Base-by-base conservation (phyloP, 1,284 basidiomycete genomes). In the Sparassis latifolia region DNA sequence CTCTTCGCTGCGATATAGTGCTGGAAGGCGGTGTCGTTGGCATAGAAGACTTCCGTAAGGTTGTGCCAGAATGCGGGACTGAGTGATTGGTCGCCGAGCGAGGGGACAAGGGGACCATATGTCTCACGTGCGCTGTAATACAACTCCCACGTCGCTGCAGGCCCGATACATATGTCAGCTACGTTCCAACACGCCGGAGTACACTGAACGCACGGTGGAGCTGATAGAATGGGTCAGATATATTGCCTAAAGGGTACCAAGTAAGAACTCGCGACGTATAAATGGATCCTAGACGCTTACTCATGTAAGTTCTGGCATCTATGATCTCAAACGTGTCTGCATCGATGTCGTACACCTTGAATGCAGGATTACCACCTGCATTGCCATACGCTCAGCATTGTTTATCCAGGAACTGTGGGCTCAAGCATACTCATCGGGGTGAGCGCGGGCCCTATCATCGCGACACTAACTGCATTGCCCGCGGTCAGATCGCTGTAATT, bases 1-100 rank as follows among this genome's bases (percentile, higher is more conserved):
- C 63, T 72, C 56, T 72, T 66, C 51, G 74, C 68, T 3, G 66
- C 65, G 55, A 69, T 69, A 60, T 71, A 81, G 41, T 68, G 55
- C 54, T 74, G 66, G 62, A 78, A 79, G 1, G 75, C 73, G 2
- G 66, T 66, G 46, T 77, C 71, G 55, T 82, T 75, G 10, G 61
- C 53, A 47, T 66, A 72, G 52, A 82, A 79, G 0, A 71, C 75
- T 52, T 81, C 78, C 0, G 81, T 82, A 3, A 83, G 68, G 50
- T 69, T 65, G 58, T 84, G 81, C 82, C 82, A 84, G 66, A 84
- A 84, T 7, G 72, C 62, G 2, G 78, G 72, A 49, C 66, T 65
- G 12, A 76, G 65, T 2, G 61, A 58, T 28, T 35, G 54, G 44
- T 59, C 59, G 4, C 49, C 20, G 27, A 65, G 54, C 4, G 63